Evolutionary conservation across 1,284 basidiomycete genomes (phyloP).

Genomic region (Malassezia sp.): DNA sequence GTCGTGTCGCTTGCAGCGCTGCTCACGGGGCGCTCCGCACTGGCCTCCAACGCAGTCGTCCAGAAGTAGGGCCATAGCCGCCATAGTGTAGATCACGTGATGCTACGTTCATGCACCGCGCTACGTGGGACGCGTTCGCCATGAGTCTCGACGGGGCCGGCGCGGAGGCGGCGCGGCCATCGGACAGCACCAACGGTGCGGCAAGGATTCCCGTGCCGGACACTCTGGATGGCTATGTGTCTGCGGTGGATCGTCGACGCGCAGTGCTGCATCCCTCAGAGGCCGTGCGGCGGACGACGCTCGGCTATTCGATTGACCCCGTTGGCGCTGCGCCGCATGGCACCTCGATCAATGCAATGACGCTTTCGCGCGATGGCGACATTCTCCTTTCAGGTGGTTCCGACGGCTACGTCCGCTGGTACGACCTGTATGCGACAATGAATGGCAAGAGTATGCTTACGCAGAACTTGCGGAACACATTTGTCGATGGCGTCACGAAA

Average conservation of each 20-base stretch:
- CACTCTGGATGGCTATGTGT: conserved; percentile 10
- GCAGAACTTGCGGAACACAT: conserved; percentile 76
- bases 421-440: conserved; percentile 77
- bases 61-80: too few relatives aligned
- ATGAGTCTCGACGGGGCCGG: not conserved
- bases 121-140: too few relatives aligned
- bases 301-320: conserved; percentile 60
- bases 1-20: not conserved
- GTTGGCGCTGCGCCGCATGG: conserved; percentile 83
- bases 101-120: too few relatives aligned
- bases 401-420: conserved; percentile 84
- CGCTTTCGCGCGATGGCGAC: conserved; percentile 72
- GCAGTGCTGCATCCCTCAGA: conserved; percentile 6
- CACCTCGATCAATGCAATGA: conserved; percentile 70
- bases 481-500: conserved; percentile 84
- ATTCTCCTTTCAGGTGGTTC: conserved; percentile 81
- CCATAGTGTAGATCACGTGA: too few relatives aligned
- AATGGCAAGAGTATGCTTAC: conserved; percentile 79
- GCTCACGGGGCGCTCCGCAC: not conserved
- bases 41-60: too few relatives aligned
- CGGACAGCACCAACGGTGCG: not conserved
- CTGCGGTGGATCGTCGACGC: conserved; percentile 4
- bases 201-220: not conserved
- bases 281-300: conserved; percentile 1
- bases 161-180: not conserved